Conservation (phyloP, 2,329 filamentous ascomycete genomes). For the Fusarium succisae region DNA sequence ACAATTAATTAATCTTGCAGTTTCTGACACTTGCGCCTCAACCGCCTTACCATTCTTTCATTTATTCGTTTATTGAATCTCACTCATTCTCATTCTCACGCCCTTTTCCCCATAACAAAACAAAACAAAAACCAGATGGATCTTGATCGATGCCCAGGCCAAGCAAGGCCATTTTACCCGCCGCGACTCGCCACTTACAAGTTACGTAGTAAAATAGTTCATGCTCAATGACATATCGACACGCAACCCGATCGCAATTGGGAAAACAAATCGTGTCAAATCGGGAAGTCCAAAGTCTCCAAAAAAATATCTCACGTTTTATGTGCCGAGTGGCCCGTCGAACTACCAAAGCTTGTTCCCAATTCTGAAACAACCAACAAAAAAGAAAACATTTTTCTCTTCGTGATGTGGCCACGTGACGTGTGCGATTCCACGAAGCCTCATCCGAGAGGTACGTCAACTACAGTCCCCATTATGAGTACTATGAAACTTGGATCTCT, state of each 20-base stretch:
- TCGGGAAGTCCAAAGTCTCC: conserved; percentile 18
- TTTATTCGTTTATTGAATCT: neutral
- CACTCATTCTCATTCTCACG: neutral
- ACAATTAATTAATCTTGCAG: conserved; percentile 7
- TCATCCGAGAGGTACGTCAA: neutral
- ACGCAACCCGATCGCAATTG: conserved; percentile 28
- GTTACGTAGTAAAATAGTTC: conserved; percentile 6
- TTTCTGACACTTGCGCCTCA: conserved; percentile 21
- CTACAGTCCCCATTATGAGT: neutral
- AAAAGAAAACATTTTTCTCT: neutral
- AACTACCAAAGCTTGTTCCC: conserved; percentile 26
- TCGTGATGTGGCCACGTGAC: neutral
- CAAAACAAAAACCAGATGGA: neutral
- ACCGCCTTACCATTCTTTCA: neutral
- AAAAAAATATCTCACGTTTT: neutral
- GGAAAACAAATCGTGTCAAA: conserved; percentile 20
- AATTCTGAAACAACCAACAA: conserved; percentile 23
- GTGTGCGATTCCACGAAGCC: neutral
- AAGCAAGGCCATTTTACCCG: neutral
- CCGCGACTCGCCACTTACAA: conserved; percentile 24
- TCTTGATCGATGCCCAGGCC: conserved; percentile 2
- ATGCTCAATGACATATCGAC: conserved; percentile 27
- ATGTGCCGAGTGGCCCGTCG: neutral
- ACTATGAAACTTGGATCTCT: neutral
- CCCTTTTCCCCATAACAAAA: neutral